Percentiles rank a stretch among this genome's conserved stretches.
phyloP scores from a whole-genome alignment of 2,329 filamentous ascomycete genomes.

The Aaosphaeria arxii region DNA sequence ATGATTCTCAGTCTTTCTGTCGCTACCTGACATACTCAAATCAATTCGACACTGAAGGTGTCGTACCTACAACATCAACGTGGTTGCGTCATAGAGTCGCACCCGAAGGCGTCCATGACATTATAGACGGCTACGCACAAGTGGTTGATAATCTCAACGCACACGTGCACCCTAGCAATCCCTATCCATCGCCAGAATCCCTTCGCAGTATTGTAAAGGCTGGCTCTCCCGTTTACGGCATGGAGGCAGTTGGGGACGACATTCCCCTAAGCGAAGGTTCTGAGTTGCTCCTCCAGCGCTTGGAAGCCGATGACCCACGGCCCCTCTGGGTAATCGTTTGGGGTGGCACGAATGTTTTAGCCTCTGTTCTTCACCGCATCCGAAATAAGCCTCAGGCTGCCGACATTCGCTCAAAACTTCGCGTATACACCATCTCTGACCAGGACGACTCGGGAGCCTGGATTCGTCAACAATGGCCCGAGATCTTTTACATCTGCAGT shows the following conservation, averaged over 20 bases:
- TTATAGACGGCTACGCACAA: slow-evolving; percentile 24
- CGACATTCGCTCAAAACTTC: slow-evolving; percentile 41
- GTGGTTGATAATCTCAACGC: slow-evolving; percentile 41
- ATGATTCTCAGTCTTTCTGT: neutral
- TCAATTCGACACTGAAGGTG: slow-evolving; percentile 13
- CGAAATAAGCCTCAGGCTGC: slow-evolving; percentile 28
- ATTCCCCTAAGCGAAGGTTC: neutral
- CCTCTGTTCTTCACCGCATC: slow-evolving; percentile 46
- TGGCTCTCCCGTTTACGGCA: slow-evolving; percentile 40
- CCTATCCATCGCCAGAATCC: slow-evolving; percentile 18
- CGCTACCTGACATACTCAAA: slow-evolving; percentile 12
- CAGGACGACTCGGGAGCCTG: slow-evolving; percentile 52
- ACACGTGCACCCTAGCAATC: slow-evolving; percentile 29
- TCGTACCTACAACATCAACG: slow-evolving; percentile 13
- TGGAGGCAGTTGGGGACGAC: slow-evolving; percentile 25
- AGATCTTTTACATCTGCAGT: slow-evolving; percentile 50
- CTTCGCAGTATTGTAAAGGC: slow-evolving; percentile 10
- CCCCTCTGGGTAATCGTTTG: slow-evolving; percentile 51
- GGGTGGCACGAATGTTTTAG: slow-evolving; percentile 53
- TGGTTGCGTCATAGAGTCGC: slow-evolving; percentile 13
- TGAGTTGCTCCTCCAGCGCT: neutral
- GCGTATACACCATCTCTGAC: slow-evolving; percentile 54
- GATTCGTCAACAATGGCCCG: slow-evolving; percentile 47
- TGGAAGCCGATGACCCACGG: neutral
- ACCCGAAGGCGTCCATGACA: slow-evolving; percentile 14